These are phyloP conservation scores for Serendipita sp. DNA, from an alignment of 768 basidiomycete species.

Conservation along the genomic window DNA sequence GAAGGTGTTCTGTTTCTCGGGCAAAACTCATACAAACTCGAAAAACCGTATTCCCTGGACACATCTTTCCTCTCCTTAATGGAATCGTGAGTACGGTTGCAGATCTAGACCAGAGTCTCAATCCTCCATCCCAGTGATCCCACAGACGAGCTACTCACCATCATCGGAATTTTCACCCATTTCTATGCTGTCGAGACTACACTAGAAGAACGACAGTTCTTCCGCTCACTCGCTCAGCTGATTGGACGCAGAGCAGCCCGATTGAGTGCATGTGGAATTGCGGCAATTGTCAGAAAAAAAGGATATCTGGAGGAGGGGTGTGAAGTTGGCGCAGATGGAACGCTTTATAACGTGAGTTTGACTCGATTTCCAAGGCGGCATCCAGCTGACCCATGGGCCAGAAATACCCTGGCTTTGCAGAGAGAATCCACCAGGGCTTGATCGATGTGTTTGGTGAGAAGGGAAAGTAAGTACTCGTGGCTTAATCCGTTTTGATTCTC, in stretches of 20 bases:
- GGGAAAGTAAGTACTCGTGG: constrained; percentile 47
- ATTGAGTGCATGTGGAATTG: constrained; percentile 88
- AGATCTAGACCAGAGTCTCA: not conserved
- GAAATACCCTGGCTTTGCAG: constrained; percentile 97
- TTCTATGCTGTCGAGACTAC: constrained; percentile 97
- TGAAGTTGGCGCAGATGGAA: constrained; percentile 81
- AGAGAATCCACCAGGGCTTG: constrained; percentile 83
- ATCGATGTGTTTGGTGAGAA: constrained; percentile 93
- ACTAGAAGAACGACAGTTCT: constrained; percentile 90
- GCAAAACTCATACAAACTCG: constrained; percentile 97
- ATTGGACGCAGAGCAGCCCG: constrained; percentile 83
- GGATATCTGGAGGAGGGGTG: constrained; percentile 85
- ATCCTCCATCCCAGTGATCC: constrained; percentile 47
- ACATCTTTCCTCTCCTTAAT: constrained; percentile 95
- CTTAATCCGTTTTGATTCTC: not conserved
- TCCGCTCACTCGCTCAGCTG: constrained; percentile 81
- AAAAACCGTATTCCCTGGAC: constrained; percentile 83
- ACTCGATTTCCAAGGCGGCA: not conserved
- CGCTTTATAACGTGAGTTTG: constrained; percentile 72
- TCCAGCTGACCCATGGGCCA: constrained; percentile 20
- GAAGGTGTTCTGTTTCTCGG: constrained; percentile 95
- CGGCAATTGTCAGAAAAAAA: constrained; percentile 91
- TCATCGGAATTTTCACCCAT: constrained; percentile 93
- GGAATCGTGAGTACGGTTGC: constrained; percentile 49
- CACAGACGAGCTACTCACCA: constrained; percentile 91